These are phyloP conservation scores for Ceratocystis colombiana DNA, from an alignment of 2,329 filamentous ascomycete genomes.

Conservation along the genomic window DNA sequence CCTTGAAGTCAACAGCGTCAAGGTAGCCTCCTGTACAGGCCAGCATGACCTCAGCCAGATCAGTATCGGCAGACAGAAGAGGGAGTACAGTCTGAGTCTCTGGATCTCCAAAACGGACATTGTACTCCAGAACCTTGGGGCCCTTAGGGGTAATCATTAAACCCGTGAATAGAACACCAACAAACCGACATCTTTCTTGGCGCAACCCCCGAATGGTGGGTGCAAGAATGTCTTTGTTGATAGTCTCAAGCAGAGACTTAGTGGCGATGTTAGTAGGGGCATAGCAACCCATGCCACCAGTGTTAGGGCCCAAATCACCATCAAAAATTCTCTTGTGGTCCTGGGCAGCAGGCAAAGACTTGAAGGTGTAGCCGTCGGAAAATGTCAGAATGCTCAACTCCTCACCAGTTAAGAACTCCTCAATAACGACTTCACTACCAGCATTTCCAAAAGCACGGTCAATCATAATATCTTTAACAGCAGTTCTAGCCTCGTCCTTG, in stretches of 20 bases:
- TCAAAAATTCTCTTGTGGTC: slow-evolving; percentile 95
- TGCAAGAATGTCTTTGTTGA: slow-evolving; percentile 74
- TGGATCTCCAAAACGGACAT: slow-evolving; percentile 84
- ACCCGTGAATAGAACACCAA: slow-evolving; percentile 76
- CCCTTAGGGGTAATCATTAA: slow-evolving; percentile 80
- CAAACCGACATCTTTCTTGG: slow-evolving; percentile 62
- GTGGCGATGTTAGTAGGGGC: slow-evolving; percentile 76
- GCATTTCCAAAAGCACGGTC: slow-evolving; percentile 76
- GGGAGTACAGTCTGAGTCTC: slow-evolving; percentile 82
- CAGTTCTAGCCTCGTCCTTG: slow-evolving; percentile 71
- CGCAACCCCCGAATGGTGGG: slow-evolving; percentile 85
- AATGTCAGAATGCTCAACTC: slow-evolving; percentile 89
- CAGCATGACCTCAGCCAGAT: slow-evolving; percentile 80
- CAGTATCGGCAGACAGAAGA: slow-evolving; percentile 64
- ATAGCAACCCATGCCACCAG: slow-evolving; percentile 96
- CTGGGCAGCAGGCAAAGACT: slow-evolving; percentile 78
- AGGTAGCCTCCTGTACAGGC: slow-evolving; percentile 71
- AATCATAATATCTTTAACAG: slow-evolving; percentile 82
- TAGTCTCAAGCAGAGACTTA: slow-evolving; percentile 60
- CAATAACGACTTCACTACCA: slow-evolving; percentile 85
- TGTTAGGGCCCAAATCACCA: slow-evolving; percentile 83
- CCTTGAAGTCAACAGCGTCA: slow-evolving; percentile 55
- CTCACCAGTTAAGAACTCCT: slow-evolving; percentile 84
- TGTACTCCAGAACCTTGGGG: slow-evolving; percentile 81
- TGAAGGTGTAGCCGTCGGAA: slow-evolving; percentile 76